Evolutionary conservation across 1,284 basidiomycete species (phyloP).

Genomic region (Malassezia pachydermatis): DNA sequence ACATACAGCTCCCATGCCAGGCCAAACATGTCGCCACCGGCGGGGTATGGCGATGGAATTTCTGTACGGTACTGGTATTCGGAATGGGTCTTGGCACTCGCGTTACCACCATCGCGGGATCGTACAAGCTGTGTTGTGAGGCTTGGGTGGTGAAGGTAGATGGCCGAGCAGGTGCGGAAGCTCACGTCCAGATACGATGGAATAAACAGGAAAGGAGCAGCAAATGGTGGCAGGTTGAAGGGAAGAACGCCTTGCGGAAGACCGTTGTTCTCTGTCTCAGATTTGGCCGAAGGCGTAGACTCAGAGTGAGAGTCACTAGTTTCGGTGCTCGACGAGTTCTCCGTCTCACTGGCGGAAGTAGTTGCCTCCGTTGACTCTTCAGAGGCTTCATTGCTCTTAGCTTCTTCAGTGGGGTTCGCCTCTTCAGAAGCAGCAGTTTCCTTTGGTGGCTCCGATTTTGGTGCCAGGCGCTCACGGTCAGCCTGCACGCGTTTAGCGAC

Average conservation of each 20-base stretch:
- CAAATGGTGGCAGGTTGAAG: conserved; percentile 76
- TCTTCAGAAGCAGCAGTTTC: background rate
- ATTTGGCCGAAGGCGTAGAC: background rate
- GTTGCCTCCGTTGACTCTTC: conserved; percentile 6
- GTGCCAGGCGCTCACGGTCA: conserved; percentile 9
- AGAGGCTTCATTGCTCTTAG: background rate
- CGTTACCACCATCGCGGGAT: conserved; percentile 52
- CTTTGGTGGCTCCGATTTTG: background rate
- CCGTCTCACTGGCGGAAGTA: background rate
- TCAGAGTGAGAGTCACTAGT: too few species aligned
- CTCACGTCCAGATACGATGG: conserved; percentile 88
- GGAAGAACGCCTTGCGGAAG: conserved; percentile 38
- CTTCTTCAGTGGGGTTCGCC: background rate
- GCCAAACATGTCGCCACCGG: conserved; percentile 38
- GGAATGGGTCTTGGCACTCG: conserved; percentile 21
- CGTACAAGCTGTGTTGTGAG: conserved; percentile 58
- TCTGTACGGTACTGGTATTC: conserved; percentile 28
- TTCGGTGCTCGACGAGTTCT: background rate
- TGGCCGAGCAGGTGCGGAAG: conserved; percentile 78
- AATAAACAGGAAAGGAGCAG: conserved; percentile 84
- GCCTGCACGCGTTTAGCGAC: conserved; percentile 26
- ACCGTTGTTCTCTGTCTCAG: conserved; percentile 15
- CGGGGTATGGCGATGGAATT: conserved; percentile 42
- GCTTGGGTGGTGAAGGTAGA: conserved; percentile 91
- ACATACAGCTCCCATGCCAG: conserved; percentile 46